phyloP scores from a whole-genome alignment of 306 rosid genomes.

The Lathyrus oleraceus region DNA sequence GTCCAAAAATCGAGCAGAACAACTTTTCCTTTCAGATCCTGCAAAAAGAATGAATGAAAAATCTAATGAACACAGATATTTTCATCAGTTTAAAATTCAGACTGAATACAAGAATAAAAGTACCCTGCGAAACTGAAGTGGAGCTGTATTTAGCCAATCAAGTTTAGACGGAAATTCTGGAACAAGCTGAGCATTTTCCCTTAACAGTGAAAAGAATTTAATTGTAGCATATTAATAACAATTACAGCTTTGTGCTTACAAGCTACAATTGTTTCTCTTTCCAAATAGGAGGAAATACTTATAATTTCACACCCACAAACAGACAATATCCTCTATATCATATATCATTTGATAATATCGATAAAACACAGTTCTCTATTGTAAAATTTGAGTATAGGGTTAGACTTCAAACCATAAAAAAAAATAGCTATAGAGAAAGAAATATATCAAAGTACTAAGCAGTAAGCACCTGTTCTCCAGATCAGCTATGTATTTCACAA shows the following conservation, averaged over 20 bases:
- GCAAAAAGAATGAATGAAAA: slow-evolving; percentile 41
- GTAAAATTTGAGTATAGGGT: slow-evolving; percentile 13
- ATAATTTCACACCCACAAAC: slow-evolving; percentile 11
- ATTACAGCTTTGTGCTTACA: slow-evolving; percentile 7
- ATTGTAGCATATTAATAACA: slow-evolving; percentile 28
- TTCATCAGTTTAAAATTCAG: slow-evolving; percentile 34
- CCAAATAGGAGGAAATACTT: slow-evolving; percentile 5
- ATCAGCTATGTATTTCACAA: slow-evolving; percentile 82
- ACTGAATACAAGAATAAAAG: slow-evolving; percentile 36
- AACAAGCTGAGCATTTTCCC: slow-evolving; percentile 68
- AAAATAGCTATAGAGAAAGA: slow-evolving; percentile 31
- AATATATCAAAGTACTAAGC: slow-evolving; percentile 33
- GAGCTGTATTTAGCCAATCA: slow-evolving; percentile 92
- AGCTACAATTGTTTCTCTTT: slow-evolving; percentile 19
- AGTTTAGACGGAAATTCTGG: slow-evolving; percentile 94
- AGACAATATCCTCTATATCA: slow-evolving; percentile 24
- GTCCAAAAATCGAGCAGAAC: slow-evolving; percentile 95
- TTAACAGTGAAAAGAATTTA: slow-evolving; percentile 44
- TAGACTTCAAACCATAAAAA: slow-evolving; percentile 5
- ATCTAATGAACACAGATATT: slow-evolving; percentile 28
- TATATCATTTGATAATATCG: slow-evolving; percentile 3
- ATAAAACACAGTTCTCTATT: neutral
- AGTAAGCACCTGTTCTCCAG: slow-evolving; percentile 66
- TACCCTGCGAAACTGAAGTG: slow-evolving; percentile 84
- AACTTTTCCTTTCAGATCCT: slow-evolving; percentile 95